Evolutionary conservation across 345 rosid species (phyloP).

Genomic region (Mangifera indica): DNA sequence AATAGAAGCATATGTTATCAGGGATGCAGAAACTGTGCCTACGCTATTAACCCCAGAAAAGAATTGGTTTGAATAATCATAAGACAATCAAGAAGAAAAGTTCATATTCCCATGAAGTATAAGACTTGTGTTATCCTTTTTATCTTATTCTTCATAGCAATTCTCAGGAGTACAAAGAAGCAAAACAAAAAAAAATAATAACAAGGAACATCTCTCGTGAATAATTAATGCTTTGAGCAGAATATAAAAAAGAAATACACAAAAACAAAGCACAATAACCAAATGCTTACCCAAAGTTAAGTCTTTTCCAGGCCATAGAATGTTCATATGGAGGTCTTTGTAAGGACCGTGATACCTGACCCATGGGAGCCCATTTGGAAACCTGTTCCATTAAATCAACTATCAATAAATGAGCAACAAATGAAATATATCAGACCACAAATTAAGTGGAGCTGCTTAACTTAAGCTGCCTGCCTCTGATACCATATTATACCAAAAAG

Average conservation of each 20-base stretch:
- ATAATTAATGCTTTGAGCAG: neutral
- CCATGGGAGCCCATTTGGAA: slow-evolving; percentile 85
- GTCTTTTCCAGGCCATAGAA: slow-evolving; percentile 88
- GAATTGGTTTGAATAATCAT: slow-evolving; percentile 14
- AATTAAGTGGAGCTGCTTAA: neutral
- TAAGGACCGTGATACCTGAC: slow-evolving; percentile 65
- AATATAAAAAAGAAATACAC: neutral
- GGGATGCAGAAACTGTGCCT: slow-evolving; percentile 81
- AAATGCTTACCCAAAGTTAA: slow-evolving; percentile 47
- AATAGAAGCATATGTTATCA: slow-evolving; percentile 80
- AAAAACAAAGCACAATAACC: neutral
- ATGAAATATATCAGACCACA: neutral
- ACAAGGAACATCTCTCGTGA: neutral
- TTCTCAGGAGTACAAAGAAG: neutral
- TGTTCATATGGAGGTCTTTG: slow-evolving; percentile 57
- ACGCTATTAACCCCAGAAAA: slow-evolving; percentile 75
- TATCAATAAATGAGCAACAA: neutral
- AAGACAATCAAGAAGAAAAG: neutral
- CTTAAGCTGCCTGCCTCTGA: neutral
- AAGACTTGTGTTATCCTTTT: neutral
- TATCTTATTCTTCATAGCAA: neutral
- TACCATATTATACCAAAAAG: no score
- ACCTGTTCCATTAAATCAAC: slow-evolving; percentile 43
- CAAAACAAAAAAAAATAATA: neutral
- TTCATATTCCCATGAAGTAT: neutral